Evolutionary conservation across 2,329 filamentous ascomycete genomes (phyloP), one percentile per base, ranked within the genome.

Genomic region (Alternaria sp.): DNA sequence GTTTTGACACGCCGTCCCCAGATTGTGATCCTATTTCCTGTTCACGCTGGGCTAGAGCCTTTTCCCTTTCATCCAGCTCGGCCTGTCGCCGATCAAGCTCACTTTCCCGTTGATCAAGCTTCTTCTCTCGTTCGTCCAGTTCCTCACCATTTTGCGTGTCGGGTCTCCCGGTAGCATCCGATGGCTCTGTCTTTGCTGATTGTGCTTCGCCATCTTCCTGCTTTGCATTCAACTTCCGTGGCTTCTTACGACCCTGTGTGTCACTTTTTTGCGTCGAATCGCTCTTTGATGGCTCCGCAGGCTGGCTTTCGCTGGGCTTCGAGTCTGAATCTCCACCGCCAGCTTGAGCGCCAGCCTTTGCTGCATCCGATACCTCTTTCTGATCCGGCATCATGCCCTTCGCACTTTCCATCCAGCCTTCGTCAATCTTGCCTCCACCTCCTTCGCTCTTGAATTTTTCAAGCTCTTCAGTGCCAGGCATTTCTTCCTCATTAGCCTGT

Each of bases 391-490:
- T 52, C 45, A 61, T 62, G 12, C 58, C 50, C 57, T 66, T 67
- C n/a, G 45, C 56, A 12, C 32, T 56, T 25, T 62, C 43, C 25
- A 66, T 41, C 40, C 63, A 66, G 3, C 54, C 54, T 45, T 68
- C 54, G 20, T 64, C 54, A 18, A 60, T 43, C 9, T 62, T 32
- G 12, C 46, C 59, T 18, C 55, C 57, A 10, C 53, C 48, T 18
- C 62, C 62, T 5, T 67, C 68, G 18, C 34, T 60, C 8, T 60
- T 61, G 30, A 67, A 59, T 41, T 55, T 63, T 45, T 70, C 57
- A 45, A 70, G 50, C 53, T 70, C 68, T 14, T 69, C 58, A 16
- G 54, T 45, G 6, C 58, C 54, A 20, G 66, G 66, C 57, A 65
- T 59, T n/a, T 69, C 57, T 22, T 66, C 51, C 10, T 70, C 62